These are phyloP conservation scores for Saposhnikovia divaricata DNA, from an alignment of 129 eudicot species.

Conservation along the genomic window DNA sequence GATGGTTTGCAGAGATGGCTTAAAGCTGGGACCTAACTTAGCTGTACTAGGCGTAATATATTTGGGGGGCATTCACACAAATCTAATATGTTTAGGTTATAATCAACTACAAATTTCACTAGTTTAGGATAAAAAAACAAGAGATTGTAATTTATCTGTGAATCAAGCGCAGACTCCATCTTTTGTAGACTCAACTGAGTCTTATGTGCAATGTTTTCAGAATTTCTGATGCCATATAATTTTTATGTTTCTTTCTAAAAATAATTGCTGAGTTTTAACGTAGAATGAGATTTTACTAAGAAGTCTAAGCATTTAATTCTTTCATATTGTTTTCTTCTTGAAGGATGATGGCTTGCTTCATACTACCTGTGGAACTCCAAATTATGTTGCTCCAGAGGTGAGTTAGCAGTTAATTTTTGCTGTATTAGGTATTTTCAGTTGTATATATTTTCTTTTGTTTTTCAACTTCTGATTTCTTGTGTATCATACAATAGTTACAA, in stretches of 20 bases:
- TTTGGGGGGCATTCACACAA: neutral
- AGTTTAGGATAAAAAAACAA: neutral
- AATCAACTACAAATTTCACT: neutral
- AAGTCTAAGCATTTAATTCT: neutral
- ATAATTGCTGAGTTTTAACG: neutral
- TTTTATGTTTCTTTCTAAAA: neutral
- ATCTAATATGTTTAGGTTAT: neutral
- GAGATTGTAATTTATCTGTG: neutral
- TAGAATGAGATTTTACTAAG: neutral
- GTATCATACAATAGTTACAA: neutral
- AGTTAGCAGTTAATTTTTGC: conserved; percentile 6
- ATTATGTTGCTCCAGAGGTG: conserved; percentile 91
- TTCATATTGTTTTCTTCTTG: conserved; percentile 4
- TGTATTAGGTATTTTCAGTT: conserved; percentile 1
- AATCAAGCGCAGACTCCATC: neutral
- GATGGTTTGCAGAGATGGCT: neutral
- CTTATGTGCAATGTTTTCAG: neutral
- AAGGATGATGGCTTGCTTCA: conserved; percentile 89
- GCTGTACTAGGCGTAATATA: neutral
- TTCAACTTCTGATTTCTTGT: neutral
- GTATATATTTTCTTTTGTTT: neutral
- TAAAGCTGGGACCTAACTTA: neutral
- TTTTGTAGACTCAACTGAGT: neutral
- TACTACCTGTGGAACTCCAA: conserved; percentile 87
- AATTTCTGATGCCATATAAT: neutral